Evolutionary conservation across 805 yeast genomes (phyloP).

Genomic region (Teunomyces aglyptinius): DNA sequence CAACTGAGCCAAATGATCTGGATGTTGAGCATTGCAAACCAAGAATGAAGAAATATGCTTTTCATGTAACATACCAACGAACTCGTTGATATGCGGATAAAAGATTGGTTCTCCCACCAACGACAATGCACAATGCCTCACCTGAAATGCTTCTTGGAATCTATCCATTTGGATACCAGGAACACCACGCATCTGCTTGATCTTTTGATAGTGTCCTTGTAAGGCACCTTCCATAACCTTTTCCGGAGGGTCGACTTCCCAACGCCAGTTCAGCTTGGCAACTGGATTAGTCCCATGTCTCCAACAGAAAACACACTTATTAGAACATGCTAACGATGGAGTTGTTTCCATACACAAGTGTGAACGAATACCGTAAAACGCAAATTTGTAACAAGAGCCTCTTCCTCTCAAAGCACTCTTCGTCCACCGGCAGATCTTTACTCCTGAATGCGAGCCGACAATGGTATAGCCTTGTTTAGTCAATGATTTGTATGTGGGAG

Average conservation of each 20-base stretch:
- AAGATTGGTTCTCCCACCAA: constrained; percentile 94
- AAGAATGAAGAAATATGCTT: constrained; percentile 79
- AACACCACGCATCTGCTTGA: constrained; percentile 92
- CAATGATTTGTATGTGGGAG: constrained; percentile 83
- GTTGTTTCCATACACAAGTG: constrained; percentile 96
- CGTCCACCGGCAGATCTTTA: constrained; percentile 94
- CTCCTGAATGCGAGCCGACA: constrained; percentile 94
- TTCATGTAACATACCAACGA: constrained; percentile 75
- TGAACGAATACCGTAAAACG: constrained; percentile 85
- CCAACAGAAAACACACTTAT: constrained; percentile 96
- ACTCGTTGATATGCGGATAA: constrained; percentile 86
- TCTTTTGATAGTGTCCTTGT: constrained; percentile 85
- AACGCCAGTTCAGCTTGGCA: constrained; percentile 87
- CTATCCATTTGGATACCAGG: constrained; percentile 91
- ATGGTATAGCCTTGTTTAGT: constrained; percentile 93
- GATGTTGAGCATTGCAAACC: constrained; percentile 96
- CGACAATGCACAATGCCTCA: constrained; percentile 88
- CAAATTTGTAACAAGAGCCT: constrained; percentile 91
- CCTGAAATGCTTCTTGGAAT: constrained; percentile 86
- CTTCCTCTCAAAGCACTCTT: constrained; percentile 91
- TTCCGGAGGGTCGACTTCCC: constrained; percentile 93
- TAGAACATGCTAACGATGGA: constrained; percentile 89
- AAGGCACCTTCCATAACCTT: constrained; percentile 80
- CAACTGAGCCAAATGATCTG: constrained; percentile 69
- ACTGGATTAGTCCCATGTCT: constrained; percentile 97